Evolutionary conservation across 495 filamentous ascomycete genomes (phyloP), one percentile per base, ranked within the genome.

Genomic region (Halenospora varia): DNA sequence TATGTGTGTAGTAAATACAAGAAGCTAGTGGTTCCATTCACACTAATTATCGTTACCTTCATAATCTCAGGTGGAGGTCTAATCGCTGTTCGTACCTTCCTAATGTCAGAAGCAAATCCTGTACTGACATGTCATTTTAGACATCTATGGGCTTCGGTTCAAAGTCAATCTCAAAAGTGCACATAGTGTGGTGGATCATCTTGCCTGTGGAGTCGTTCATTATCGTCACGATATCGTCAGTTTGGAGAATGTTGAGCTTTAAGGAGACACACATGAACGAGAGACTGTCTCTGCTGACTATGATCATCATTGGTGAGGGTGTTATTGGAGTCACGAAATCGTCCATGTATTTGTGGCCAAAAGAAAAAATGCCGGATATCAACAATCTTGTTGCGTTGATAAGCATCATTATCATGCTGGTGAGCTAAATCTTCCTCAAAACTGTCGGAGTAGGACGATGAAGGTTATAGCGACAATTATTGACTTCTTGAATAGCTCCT

Each of bases 201-300:
- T 23, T 56, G 22, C 45, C 45, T 48, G 22, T 40, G 9, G 53
- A 56, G 18, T 25, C 45, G 23, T 11, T 47, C n/a, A 25, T 39
- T 18, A 35, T 47, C n/a, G 10, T 56, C 19, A 13, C 26, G 6
- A 48, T 56, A 17, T 47, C 41, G 10, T 47, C 45, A 42, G 13
- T 47, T 13, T 56, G 53, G 53, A 47, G 53, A 29, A 48, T 48
- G 41, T 19, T 56, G n/a, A 82, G 77, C 57, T 85, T 89, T 66
- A 75, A 83, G 59, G 73, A 81, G 26, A 86, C 83, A 2, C 83
- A 87, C 63, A 72, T 88, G 53, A 78, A 79, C 48, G 75, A 82
- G 40, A 75, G 86, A 35, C 80, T 88, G 77, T 77, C 77, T 18
- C 74, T 88, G 9, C 73, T 88, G 26, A 88, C 85, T 0, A 73